Evolutionary conservation across 2,329 filamentous ascomycete species (phyloP).

Genomic region (Hirsutella rhossiliensis): DNA sequence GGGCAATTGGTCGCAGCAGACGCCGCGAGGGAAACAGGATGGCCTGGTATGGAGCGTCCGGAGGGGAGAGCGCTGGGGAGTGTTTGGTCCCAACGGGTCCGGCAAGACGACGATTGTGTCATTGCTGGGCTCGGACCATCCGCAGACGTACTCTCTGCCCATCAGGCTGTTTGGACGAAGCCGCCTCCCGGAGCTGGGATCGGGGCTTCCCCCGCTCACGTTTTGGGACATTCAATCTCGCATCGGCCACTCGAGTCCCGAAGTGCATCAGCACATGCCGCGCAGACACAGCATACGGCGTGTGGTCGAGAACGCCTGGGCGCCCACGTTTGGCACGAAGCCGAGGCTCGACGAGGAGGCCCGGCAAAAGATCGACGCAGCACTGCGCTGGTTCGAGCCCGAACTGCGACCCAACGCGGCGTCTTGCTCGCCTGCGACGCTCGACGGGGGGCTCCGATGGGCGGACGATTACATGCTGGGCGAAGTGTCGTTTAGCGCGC

Average conservation of each 20-base stretch:
- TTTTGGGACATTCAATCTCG: conserved; percentile 86
- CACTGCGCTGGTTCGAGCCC: conserved; percentile 62
- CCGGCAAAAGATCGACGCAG: conserved; percentile 50
- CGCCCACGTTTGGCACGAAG: conserved; percentile 68
- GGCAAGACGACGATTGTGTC: conserved; percentile 94
- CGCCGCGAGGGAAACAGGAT: conserved; percentile 31
- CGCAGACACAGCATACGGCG: conserved; percentile 60
- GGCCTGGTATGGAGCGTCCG: conserved; percentile 77
- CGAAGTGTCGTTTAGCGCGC: conserved; percentile 64
- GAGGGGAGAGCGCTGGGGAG: conserved; percentile 76
- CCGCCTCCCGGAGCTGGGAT: conserved; percentile 62
- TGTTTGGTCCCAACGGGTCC: conserved; percentile 89
- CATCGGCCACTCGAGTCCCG: conserved; percentile 87
- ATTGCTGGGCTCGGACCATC: conserved; percentile 89
- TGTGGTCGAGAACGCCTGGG: conserved; percentile 77
- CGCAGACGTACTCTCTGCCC: conserved; percentile 82
- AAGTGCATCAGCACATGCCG: conserved; percentile 89
- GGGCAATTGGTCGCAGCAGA: conserved; percentile 64
- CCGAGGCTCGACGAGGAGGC: conserved; percentile 51
- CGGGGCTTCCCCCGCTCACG: conserved; percentile 57
- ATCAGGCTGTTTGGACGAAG: conserved; percentile 76
- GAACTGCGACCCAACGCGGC: conserved; percentile 54
- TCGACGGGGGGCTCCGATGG: conserved; percentile 37
- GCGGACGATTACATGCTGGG: conserved; percentile 58
- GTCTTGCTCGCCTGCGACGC: too few relatives aligned